Evolutionary conservation across 495 filamentous ascomycete genomes (phyloP).

Genomic region (Rhizodiscina lignyota): DNA sequence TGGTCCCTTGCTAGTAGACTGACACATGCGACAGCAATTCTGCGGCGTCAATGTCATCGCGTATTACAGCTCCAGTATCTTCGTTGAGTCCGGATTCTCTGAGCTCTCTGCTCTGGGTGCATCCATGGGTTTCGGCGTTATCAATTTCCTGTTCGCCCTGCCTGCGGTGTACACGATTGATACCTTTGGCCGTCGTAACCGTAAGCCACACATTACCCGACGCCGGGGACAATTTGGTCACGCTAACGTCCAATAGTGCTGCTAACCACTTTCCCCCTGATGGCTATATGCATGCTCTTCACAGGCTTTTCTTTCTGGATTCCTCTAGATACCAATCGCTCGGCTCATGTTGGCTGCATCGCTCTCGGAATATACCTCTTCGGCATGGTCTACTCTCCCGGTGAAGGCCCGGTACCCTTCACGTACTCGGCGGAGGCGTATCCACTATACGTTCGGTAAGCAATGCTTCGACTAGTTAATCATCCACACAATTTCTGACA

Average conservation of each 20-base stretch:
- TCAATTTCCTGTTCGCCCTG: conserved; percentile 65
- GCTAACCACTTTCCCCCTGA: conserved; percentile 61
- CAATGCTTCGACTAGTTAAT: too few species aligned
- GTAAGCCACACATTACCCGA: too few species aligned
- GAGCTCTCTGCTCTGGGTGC: conserved; percentile 41
- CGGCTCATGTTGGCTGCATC: conserved; percentile 37
- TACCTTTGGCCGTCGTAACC: conserved; percentile 65
- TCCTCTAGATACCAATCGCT: conserved; percentile 26
- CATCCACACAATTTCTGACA: too few species aligned
- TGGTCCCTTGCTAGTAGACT: neutral
- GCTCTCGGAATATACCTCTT: conserved; percentile 61
- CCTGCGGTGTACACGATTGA: conserved; percentile 72
- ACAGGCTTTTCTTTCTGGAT: conserved; percentile 74
- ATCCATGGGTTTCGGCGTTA: conserved; percentile 60
- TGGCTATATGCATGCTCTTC: conserved; percentile 56
- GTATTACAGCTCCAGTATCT: conserved; percentile 38
- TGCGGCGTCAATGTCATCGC: conserved; percentile 37
- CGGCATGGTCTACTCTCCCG: conserved; percentile 59
- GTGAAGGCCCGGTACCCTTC: conserved; percentile 69
- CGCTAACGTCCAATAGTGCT: too few species aligned
- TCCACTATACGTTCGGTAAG: conserved; percentile 63
- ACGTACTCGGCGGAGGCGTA: conserved; percentile 76
- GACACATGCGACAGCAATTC: conserved; percentile 4
- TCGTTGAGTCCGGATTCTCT: conserved; percentile 31
- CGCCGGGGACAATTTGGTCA: too few species aligned